Evolutionary conservation across 345 rosid genomes (phyloP), one percentile per base, ranked within the genome.

Genomic region (Kandelia obovata): DNA sequence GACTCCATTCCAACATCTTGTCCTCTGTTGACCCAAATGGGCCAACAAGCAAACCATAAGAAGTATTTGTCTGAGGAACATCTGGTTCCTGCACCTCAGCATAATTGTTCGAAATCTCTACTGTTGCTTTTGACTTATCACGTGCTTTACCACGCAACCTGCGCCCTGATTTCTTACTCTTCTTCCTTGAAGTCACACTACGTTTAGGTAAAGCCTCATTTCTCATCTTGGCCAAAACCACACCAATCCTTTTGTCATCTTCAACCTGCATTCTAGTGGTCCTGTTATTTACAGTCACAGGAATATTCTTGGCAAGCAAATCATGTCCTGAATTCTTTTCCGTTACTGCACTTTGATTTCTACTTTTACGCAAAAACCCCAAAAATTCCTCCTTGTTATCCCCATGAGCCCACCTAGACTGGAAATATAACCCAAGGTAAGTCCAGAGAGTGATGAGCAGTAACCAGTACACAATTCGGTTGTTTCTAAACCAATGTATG

Each of bases 341-440:
- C 68, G 80, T 68, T 35, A 69, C 80, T 68, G 75, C 67, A 69
- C 46, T 58, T 28, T 46, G 72, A 74, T 70, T 83, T 39, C 77
- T 73, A 35, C 71, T 73, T 78, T 79, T 85, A 57, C 84, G 87
- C 65, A 86, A 85, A 74, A 94, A 89, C 34, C 87, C 92, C 27
- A 87, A 80, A 78, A 89, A 88, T 34, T 88, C 77, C 53, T 91
- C 88, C 72, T 79, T 78, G 70, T 91, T 85, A 83, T 88, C 79
- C 65, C 86, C 94, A 77, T 94, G 98, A 63, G 98, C 98, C 98
- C 98, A 94, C 73, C 87, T 81, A 58, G 98, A 94, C 85, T 94
- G 98, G 15, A 91, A 89, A 69, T 88, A 89, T 70, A 94, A 94
- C 52, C 96, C 98, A 76, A 94, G 94, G 79, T 91, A 94, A 65